Evolutionary conservation across 2,329 filamentous ascomycete species (phyloP).

Genomic region (Aspergillus glaucus): DNA sequence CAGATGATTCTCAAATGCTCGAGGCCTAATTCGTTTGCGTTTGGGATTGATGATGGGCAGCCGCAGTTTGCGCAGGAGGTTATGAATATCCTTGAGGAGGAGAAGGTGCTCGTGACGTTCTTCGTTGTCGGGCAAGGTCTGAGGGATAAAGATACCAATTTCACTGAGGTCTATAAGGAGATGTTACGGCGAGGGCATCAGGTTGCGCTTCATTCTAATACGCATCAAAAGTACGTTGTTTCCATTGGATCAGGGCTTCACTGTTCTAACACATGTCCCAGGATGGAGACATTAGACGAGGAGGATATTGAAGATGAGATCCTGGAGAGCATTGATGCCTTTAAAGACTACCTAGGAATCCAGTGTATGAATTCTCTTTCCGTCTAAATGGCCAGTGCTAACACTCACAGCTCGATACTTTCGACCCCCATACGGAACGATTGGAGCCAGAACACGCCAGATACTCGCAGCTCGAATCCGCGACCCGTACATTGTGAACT

Average conservation of each 20-base stretch:
- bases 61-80: constrained; percentile 55
- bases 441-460: constrained; percentile 61
- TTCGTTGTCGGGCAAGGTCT: constrained; percentile 63
- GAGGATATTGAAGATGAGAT: constrained; percentile 35
- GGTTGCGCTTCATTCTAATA: constrained; percentile 62
- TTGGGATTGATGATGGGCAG: constrained; percentile 65
- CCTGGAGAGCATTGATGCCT: constrained; percentile 23
- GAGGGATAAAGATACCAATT: constrained; percentile 52
- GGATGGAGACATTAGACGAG: constrained; percentile 30
- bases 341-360: constrained; percentile 26
- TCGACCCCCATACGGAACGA: constrained; percentile 62
- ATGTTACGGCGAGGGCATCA: constrained; percentile 60
- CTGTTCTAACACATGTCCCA: constrained; percentile 8
- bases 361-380: constrained; percentile 24
- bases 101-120: constrained; percentile 61
- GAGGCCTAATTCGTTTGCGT: constrained; percentile 63
- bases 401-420: constrained; percentile 49
- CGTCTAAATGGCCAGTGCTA: neutral
- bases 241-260: too few species aligned
- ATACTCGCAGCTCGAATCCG: constrained; percentile 49
- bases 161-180: constrained; percentile 58
- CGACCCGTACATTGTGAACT: constrained; percentile 57
- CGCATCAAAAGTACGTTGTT: constrained; percentile 52
- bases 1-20: constrained; percentile 58
- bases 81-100: constrained; percentile 55